Base-by-base conservation (phyloP, 345 rosid species). In the Xanthoceras sorbifolium region DNA sequence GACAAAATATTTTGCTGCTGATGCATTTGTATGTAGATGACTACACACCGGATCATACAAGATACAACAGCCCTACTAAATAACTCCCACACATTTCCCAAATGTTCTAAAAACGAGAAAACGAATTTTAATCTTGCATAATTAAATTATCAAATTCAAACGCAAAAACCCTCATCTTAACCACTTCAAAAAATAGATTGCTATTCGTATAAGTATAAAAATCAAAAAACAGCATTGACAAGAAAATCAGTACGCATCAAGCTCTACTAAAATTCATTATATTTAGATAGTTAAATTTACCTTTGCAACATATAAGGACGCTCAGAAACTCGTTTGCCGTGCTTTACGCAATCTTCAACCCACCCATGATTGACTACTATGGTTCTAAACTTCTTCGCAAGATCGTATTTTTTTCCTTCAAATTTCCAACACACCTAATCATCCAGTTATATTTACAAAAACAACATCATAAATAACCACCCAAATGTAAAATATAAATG, bases 351-450 rank as follows among this genome's bases (percentile, higher is more conserved):
- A 70, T 92, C 94, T 83, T 92, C 95, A 0, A 96, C 76, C 99
- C 99, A 96, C 40, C 81, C 85, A 82, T 96, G 98, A 75, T 93
- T 93, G 0, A 96, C 95, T 2, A 91, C 73, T 23, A 63, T 67
- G 0, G 89, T 85, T 67, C 65, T 64, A 0, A 93, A 92, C 80
- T 87, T 88, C 78, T 78, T 88, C 1, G 97, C 94, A 48, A 92
- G 90, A 28, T 79, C 70, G 31, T 89, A 90, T 74, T 96, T 96
- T 74, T 73, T 82, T 0, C 99, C 98, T 68, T 92, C 93, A 36
- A 90, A 92, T 80, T 84, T 85, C 97, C 97, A 82, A 71, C 99
- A 93, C 3, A 96, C 89, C 98, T 96, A 77, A 65, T 50, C 28
- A 64, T 57, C 64, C 67, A 71, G 31, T n/a, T 1, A 74, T 61